Evolutionary conservation across 257 asterid species (phyloP).

Genomic region (Ehretia macrophylla): DNA sequence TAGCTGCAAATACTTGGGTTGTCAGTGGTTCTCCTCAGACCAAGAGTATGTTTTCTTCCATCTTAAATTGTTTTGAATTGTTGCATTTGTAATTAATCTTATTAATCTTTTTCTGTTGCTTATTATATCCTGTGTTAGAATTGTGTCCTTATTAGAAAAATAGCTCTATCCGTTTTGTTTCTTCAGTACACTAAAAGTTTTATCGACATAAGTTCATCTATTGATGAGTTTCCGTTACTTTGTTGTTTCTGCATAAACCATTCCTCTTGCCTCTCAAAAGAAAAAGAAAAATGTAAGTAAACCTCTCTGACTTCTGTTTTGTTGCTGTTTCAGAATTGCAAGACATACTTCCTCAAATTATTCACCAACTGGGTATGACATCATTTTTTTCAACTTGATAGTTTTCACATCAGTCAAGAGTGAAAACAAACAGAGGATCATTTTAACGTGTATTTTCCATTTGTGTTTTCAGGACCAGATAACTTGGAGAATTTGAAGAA

Average conservation of each 20-base stretch:
- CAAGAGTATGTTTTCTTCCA: conserved; percentile 43
- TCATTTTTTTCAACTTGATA: neutral
- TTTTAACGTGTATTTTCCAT: no score
- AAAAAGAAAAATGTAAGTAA: neutral
- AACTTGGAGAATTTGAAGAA: conserved; percentile 76
- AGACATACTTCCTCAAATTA: conserved; percentile 47
- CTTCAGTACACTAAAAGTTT: no score
- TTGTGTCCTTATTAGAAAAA: no score
- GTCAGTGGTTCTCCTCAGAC: conserved; percentile 80
- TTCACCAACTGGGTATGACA: conserved; percentile 40
- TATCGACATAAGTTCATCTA: no score
- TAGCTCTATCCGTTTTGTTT: no score
- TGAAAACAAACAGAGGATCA: neutral
- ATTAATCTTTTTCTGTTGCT: no score
- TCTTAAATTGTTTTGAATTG: neutral
- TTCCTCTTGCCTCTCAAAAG: neutral
- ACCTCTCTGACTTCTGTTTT: neutral
- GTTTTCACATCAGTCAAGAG: no score
- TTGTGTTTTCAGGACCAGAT: conserved; percentile 55
- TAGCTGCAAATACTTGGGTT: conserved; percentile 84
- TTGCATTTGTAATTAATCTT: no score
- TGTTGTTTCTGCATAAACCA: no score
- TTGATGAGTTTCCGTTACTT: no score
- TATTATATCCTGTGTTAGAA: no score
- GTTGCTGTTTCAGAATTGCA: conserved; percentile 45